These are phyloP conservation scores for Gentiana dahurica DNA, from an alignment of 257 asterid genomes.

Conservation along the genomic window DNA sequence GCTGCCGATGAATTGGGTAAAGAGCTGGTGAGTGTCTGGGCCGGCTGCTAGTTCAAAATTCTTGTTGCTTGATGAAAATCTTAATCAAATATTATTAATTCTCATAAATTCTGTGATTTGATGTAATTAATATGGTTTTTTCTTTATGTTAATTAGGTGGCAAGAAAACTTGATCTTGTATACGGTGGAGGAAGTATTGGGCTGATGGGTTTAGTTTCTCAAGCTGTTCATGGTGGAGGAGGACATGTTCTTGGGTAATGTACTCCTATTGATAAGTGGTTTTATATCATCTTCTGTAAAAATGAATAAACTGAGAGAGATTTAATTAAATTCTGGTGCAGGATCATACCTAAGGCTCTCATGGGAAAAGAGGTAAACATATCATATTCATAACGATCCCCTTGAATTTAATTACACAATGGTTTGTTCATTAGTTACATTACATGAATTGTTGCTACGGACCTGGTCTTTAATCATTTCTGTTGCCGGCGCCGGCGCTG, in stretches of 20 bases:
- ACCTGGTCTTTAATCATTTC: too few relatives aligned
- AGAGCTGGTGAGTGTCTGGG: constrained; percentile 34
- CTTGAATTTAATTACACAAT: too few relatives aligned
- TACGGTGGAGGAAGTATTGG: constrained; percentile 82
- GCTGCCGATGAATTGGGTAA: constrained; percentile 58
- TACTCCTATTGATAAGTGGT: too few relatives aligned
- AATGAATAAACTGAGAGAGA: too few relatives aligned
- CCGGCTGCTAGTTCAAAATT: background rate
- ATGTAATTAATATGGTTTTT: background rate
- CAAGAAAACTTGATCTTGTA: constrained; percentile 51
- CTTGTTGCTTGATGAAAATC: too few relatives aligned
- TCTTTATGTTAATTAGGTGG: constrained; percentile 33
- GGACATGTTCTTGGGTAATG: constrained; percentile 56
- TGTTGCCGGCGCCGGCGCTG: too few relatives aligned
- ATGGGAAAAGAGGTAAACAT: constrained; percentile 54
- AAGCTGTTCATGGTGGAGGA: constrained; percentile 59
- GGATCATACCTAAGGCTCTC: constrained; percentile 61
- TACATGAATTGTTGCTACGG: too few relatives aligned
- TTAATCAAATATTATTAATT: too few relatives aligned
- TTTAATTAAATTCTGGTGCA: constrained; percentile 7
- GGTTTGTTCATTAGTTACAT: too few relatives aligned
- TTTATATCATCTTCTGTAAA: too few relatives aligned
- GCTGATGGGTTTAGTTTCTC: constrained; percentile 59
- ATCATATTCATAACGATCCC: too few relatives aligned
- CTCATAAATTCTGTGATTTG: too few relatives aligned